Percentiles rank a stretch among this genome's conserved stretches.
Conservation (phyloP, 179 eudicot species). For the Drosera spatulata region DNA sequence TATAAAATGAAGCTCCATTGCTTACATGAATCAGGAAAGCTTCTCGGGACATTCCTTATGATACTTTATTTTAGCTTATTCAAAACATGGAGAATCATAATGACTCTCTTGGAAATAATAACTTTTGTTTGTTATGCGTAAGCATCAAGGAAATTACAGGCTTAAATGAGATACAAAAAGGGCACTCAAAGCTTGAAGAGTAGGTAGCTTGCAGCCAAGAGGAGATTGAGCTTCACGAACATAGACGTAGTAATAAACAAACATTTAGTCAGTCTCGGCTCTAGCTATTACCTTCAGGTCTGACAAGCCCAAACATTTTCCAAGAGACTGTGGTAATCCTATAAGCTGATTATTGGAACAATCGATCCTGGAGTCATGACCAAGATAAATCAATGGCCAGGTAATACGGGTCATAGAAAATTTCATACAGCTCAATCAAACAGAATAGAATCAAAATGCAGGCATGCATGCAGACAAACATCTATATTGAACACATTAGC, state of each 20-base stretch:
- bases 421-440: neutral
- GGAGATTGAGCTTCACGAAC: neutral
- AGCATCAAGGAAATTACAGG: neutral
- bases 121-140: too few relatives aligned
- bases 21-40: too few relatives aligned
- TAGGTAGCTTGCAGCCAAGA: neutral
- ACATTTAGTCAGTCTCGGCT: neutral
- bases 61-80: too few relatives aligned
- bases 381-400: neutral
- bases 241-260: neutral
- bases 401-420: neutral
- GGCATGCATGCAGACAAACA: too few relatives aligned
- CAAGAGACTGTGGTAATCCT: slow-evolving; percentile 65
- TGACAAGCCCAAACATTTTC: slow-evolving; percentile 58
- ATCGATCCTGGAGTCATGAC: slow-evolving; percentile 50
- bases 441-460: too few relatives aligned
- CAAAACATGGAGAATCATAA: too few relatives aligned
- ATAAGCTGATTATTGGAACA: slow-evolving; percentile 78
- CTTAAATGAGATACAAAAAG: neutral
- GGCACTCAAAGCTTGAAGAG: neutral
- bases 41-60: too few relatives aligned
- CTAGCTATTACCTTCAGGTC: slow-evolving; percentile 60
- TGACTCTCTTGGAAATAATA: too few relatives aligned
- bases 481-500: too few relatives aligned
- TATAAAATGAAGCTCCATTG: too few relatives aligned